Conservation (phyloP, 2,329 filamentous ascomycete species). For the Fusarium sp. region DNA sequence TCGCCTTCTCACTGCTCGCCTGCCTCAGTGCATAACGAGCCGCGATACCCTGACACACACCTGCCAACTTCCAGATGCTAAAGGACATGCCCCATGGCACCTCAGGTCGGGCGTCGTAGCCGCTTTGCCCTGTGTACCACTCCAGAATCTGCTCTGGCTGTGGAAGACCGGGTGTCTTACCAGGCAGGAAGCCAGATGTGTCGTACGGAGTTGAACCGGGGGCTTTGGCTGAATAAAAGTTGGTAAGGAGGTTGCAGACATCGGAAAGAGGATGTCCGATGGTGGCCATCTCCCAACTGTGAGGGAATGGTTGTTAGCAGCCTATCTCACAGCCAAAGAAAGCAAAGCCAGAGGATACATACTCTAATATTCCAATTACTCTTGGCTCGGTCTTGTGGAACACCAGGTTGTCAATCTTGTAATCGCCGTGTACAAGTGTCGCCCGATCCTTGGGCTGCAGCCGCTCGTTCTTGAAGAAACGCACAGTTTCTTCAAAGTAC, state of each 20-base stretch:
- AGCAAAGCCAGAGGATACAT: conserved; percentile 46
- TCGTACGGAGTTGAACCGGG: conserved; percentile 42
- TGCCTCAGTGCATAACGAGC: conserved; percentile 86
- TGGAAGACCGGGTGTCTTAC: conserved; percentile 72
- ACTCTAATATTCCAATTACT: conserved; percentile 93
- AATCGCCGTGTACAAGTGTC: conserved; percentile 91
- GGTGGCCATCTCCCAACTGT: conserved; percentile 95
- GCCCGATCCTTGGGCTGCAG: conserved; percentile 81
- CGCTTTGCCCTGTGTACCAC: conserved; percentile 63
- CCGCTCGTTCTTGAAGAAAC: conserved; percentile 77
- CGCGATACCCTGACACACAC: conserved; percentile 87
- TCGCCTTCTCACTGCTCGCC: conserved; percentile 87
- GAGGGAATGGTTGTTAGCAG: conserved; percentile 1
- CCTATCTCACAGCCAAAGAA: background rate
- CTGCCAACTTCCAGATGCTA: conserved; percentile 69
- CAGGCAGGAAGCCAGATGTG: conserved; percentile 67
- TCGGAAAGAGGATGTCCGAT: conserved; percentile 96
- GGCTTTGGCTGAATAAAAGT: conserved; percentile 53
- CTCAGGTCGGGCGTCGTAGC: conserved; percentile 75
- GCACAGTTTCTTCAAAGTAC: conserved; percentile 81
- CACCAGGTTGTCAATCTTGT: conserved; percentile 91
- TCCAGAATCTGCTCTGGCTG: conserved; percentile 54
- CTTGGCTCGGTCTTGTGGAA: conserved; percentile 89
- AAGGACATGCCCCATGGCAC: conserved; percentile 72
- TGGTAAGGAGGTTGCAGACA: conserved; percentile 77